Evolutionary conservation across 495 filamentous ascomycete genomes (phyloP).

Genomic region (Neurospora sp.): DNA sequence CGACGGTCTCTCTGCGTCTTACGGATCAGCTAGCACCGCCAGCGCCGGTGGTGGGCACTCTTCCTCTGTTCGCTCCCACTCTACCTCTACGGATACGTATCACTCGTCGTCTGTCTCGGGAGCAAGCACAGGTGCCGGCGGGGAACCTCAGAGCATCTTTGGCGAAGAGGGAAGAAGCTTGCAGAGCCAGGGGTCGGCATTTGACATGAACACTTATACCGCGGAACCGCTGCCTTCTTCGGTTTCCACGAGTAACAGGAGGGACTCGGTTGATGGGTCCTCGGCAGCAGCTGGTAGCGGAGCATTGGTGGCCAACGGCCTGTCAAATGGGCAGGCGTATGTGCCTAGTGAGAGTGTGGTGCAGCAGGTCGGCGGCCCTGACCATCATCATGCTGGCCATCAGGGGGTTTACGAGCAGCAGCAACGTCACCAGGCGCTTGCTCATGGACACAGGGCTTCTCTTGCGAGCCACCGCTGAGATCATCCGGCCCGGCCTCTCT

Average conservation of each 20-base stretch:
- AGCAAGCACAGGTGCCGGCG: conserved; percentile 4
- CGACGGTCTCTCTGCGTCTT: conserved; percentile 5
- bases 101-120: conserved; percentile 5
- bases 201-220: conserved; percentile 13
- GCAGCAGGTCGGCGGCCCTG: not conserved
- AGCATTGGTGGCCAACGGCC: conserved; percentile 1
- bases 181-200: conserved; percentile 12
- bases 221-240: conserved; percentile 7
- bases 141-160: conserved; percentile 7
- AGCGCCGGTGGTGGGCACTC: not conserved
- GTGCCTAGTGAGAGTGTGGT: conserved; percentile 10
- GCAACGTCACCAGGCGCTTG: not conserved
- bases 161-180: conserved; percentile 13
- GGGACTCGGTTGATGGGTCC: conserved; percentile 6
- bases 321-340: conserved; percentile 18
- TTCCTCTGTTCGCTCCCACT: conserved; percentile 7
- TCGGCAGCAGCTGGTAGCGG: conserved; percentile 6
- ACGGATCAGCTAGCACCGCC: not conserved
- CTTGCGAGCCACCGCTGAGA: not conserved
- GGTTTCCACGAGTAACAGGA: not conserved
- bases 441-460: not conserved
- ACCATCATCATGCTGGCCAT: not conserved
- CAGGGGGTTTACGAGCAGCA: not conserved
- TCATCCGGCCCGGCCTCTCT: not conserved
- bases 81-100: conserved; percentile 2